Evolutionary conservation across 495 filamentous ascomycete genomes (phyloP).

Genomic region (Hypoxylon perforatum): DNA sequence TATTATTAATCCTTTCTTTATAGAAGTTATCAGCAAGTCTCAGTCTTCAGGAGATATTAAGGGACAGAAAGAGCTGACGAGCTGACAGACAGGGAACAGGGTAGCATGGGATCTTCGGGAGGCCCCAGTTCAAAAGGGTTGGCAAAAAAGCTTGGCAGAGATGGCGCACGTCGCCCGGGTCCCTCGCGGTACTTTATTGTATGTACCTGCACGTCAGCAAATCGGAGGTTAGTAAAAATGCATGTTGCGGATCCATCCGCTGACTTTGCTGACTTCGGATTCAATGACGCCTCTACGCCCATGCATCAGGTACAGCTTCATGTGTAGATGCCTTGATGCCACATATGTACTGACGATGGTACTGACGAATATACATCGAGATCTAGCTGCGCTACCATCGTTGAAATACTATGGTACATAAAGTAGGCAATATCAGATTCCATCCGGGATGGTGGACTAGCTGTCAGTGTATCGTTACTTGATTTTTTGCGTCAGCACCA

Average conservation of each 20-base stretch:
- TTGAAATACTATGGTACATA: neutral
- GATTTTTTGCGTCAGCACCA: neutral
- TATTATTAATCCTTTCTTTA: too few relatives aligned
- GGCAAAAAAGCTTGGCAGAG: constrained; percentile 42
- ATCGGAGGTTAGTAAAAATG: constrained; percentile 15
- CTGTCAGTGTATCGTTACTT: neutral
- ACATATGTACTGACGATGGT: neutral
- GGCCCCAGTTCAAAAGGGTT: constrained; percentile 29
- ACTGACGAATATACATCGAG: neutral
- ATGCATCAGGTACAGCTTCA: neutral
- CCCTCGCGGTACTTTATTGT: constrained; percentile 22
- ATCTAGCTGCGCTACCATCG: neutral
- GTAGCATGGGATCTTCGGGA: constrained; percentile 28
- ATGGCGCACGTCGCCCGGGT: constrained; percentile 25
- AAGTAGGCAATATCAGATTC: neutral
- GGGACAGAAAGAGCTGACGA: too few relatives aligned
- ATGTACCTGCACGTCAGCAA: constrained; percentile 3
- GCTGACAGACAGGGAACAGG: constrained; percentile 12
- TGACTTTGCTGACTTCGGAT: too few relatives aligned
- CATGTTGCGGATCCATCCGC: too few relatives aligned
- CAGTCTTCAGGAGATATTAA: too few relatives aligned
- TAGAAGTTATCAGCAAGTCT: too few relatives aligned
- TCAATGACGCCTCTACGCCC: too few relatives aligned
- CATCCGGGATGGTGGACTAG: neutral
- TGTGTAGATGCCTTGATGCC: neutral